Evolutionary conservation across 345 rosid species (phyloP).

Genomic region (Bretschneidera sinensis): DNA sequence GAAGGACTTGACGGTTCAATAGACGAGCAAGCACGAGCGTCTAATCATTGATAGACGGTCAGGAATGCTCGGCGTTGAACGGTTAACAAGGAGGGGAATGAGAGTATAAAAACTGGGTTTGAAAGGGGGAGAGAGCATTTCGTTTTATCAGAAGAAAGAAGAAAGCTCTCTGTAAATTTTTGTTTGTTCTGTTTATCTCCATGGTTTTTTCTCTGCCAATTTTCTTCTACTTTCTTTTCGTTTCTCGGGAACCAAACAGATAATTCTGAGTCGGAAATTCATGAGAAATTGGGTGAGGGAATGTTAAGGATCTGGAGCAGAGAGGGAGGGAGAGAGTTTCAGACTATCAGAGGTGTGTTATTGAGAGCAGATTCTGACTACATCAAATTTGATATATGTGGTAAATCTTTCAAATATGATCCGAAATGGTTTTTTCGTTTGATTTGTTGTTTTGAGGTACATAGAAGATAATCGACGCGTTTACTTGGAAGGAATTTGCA

Average conservation of each 20-base stretch:
- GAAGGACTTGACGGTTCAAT: conserved; percentile 21
- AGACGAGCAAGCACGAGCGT: conserved; percentile 16
- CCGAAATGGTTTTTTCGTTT: not conserved
- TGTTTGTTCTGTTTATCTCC: conserved; percentile 3
- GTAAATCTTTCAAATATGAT: too few relatives aligned
- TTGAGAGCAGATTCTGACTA: conserved; percentile 9
- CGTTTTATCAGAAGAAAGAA: conserved; percentile 15
- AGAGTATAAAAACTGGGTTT: conserved; percentile 17
- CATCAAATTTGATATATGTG: too few relatives aligned
- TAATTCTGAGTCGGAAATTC: not conserved
- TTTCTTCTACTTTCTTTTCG: conserved; percentile 28
- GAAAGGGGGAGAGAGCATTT: conserved; percentile 20
- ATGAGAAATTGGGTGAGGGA: conserved; percentile 15
- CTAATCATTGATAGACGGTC: conserved; percentile 22
- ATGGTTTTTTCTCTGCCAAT: conserved; percentile 19
- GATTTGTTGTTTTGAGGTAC: not conserved
- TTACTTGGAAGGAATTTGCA: not conserved
- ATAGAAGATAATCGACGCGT: not conserved
- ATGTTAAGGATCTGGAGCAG: conserved; percentile 28
- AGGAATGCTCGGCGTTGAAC: conserved; percentile 8
- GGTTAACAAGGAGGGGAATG: conserved; percentile 16
- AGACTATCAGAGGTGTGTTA: conserved; percentile 25
- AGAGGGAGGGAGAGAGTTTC: conserved; percentile 4
- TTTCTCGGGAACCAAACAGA: conserved; percentile 32
- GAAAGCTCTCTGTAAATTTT: conserved; percentile 12